Evolutionary conservation across 2,329 filamentous ascomycete genomes (phyloP).

Genomic region (Cladosporium austrohemisphaericum): DNA sequence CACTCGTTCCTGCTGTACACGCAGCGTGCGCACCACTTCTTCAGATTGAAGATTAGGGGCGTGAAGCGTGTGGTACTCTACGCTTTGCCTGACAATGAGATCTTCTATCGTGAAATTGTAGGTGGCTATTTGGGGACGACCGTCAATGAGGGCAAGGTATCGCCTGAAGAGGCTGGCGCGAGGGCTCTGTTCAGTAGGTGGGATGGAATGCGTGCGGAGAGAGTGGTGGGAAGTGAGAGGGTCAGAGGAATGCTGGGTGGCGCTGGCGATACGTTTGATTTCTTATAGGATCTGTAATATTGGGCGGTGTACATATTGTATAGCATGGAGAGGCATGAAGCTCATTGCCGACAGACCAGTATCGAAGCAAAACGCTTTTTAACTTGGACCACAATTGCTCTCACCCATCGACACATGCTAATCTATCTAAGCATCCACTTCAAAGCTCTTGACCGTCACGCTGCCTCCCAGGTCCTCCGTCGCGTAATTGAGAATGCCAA

Average conservation of each 20-base stretch:
- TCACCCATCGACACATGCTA: no score
- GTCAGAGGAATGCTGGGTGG: slow-evolving; percentile 78
- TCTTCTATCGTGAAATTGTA: slow-evolving; percentile 74
- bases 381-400: no score
- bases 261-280: slow-evolving; percentile 79
- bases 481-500: slow-evolving; percentile 38
- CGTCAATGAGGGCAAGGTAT: slow-evolving; percentile 57
- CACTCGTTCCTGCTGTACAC: slow-evolving; percentile 86
- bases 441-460: slow-evolving; percentile 21
- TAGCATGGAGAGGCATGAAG: no score
- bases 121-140: slow-evolving; percentile 58
- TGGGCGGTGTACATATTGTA: not conserved
- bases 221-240: slow-evolving; percentile 77
- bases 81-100: slow-evolving; percentile 80
- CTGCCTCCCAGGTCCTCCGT: slow-evolving; percentile 34
- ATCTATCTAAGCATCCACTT: no score
- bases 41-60: slow-evolving; percentile 76
- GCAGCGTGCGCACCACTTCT: slow-evolving; percentile 94
- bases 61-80: slow-evolving; percentile 86
- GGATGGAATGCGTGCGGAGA: slow-evolving; percentile 83
- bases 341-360: no score
- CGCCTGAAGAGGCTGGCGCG: slow-evolving; percentile 46
- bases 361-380: no score
- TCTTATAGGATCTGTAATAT: slow-evolving; percentile 69
- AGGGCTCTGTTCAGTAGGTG: slow-evolving; percentile 75